Percentiles rank a stretch among this genome's conserved stretches.
Conservation (phyloP, 805 yeast species). For the Kurtzmaniella cleridarum region DNA sequence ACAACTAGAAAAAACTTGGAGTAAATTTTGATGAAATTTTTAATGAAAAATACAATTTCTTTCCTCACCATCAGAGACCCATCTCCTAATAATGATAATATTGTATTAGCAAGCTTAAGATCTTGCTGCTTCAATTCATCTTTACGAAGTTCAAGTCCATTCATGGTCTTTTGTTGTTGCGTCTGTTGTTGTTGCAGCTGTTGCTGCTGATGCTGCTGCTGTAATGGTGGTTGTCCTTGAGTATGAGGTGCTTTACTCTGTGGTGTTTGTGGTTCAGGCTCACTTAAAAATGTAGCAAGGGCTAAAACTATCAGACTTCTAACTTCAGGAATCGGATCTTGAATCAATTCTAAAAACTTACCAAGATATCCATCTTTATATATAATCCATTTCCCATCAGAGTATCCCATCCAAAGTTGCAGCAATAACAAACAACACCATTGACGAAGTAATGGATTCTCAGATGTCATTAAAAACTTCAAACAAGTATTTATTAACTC, state of each 20-base stretch:
- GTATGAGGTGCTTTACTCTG: constrained; percentile 10
- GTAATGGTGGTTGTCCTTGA: constrained; percentile 6
- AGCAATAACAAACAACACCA: constrained; percentile 84
- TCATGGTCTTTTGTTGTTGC: constrained; percentile 4
- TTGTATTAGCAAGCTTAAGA: constrained; percentile 60
- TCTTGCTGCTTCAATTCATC: constrained; percentile 63
- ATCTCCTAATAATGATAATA: constrained; percentile 68
- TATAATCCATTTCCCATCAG: constrained; percentile 70
- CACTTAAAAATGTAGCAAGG: constrained; percentile 61
- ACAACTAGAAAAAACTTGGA: constrained; percentile 74
- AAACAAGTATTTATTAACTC: constrained; percentile 68
- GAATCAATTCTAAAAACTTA: constrained; percentile 51
- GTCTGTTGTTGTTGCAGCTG: constrained; percentile 10
- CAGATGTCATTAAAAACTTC: constrained; percentile 62
- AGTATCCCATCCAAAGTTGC: constrained; percentile 66
- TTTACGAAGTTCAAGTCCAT: constrained; percentile 26
- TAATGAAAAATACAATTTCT: constrained; percentile 74
- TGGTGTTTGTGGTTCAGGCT: constrained; percentile 21
- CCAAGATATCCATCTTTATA: constrained; percentile 59
- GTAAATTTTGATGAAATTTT: constrained; percentile 67
- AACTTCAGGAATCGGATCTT: constrained; percentile 94
- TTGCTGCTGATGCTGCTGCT: constrained; percentile 11
- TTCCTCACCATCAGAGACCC: constrained; percentile 87
- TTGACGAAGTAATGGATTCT: constrained; percentile 81
- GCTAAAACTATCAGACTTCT: constrained; percentile 79